phyloP scores from a whole-genome alignment of 192 early-diverging fungal genomes.

The Linnemannia exigua region DNA sequence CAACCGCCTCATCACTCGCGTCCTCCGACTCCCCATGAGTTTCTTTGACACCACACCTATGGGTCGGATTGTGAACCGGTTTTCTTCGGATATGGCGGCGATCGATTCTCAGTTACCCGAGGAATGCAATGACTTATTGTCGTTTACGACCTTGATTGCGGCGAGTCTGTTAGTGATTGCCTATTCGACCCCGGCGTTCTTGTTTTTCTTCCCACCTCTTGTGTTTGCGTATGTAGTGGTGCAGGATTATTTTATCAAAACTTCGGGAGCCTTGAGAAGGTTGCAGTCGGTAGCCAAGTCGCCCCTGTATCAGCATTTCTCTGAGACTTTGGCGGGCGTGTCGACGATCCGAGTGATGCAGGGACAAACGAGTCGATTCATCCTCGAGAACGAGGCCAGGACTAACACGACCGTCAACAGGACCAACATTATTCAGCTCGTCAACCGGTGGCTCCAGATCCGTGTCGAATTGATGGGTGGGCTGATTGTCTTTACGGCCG shows the following conservation, averaged over 20 bases:
- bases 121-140: conserved; percentile 60
- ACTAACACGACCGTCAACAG: conserved; percentile 9
- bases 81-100: conserved; percentile 84
- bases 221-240: conserved; percentile 38
- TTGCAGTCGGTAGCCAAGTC: conserved; percentile 65
- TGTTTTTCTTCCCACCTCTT: conserved; percentile 61
- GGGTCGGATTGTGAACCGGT: conserved; percentile 79
- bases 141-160: conserved; percentile 59
- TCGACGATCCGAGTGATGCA: conserved; percentile 87
- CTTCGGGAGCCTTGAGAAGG: conserved; percentile 90
- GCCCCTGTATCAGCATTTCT: conserved; percentile 84
- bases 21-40: conserved; percentile 76
- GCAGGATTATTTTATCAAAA: conserved; percentile 77
- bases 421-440: conserved; percentile 38
- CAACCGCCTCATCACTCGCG: conserved; percentile 58
- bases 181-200: conserved; percentile 75
- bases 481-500: conserved; percentile 81
- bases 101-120: conserved; percentile 73
- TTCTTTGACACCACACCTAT: conserved; percentile 90
- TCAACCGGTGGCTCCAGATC: conserved; percentile 76
- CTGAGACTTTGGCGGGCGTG: conserved; percentile 80
- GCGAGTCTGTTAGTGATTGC: conserved; percentile 70
- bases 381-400: conserved; percentile 57
- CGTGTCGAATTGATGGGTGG: conserved; percentile 70
- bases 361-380: conserved; percentile 66